phyloP scores from a whole-genome alignment of 2,329 filamentous ascomycete species.

The Verruconis gallopava region DNA sequence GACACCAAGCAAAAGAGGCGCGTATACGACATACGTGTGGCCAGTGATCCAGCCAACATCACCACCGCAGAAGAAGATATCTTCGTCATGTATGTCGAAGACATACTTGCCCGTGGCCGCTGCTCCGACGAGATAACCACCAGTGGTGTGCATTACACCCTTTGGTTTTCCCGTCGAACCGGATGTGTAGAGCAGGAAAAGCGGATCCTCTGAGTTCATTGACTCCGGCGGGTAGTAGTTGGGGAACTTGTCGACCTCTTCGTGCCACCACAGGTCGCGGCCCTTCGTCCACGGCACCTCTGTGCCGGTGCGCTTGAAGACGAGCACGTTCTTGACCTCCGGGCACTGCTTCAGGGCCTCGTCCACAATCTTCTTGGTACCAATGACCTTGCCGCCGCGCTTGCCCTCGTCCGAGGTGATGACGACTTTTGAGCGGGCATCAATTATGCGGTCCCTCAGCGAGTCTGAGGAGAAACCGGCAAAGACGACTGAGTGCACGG shows the following conservation, averaged over 20 bases:
- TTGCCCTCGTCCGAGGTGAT: conserved; percentile 97
- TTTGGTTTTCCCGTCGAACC: conserved; percentile 98
- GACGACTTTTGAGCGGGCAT: conserved; percentile 81
- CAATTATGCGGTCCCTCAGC: conserved; percentile 83
- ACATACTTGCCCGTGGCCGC: conserved; percentile 95
- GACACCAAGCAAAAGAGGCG: conserved; percentile 82
- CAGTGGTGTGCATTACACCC: conserved; percentile 96
- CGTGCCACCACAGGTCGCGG: conserved; percentile 95
- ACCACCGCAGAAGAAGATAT: conserved; percentile 93
- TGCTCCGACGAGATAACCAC: conserved; percentile 84
- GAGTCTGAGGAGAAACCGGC: conserved; percentile 96
- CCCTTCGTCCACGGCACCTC: conserved; percentile 84
- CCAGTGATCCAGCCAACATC: conserved; percentile 99
- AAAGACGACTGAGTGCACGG: conserved; percentile 94
- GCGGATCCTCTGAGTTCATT: conserved; percentile 86
- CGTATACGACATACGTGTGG: conserved; percentile 96
- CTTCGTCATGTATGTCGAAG: conserved; percentile 90
- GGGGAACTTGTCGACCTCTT: conserved; percentile 95
- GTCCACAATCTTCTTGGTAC: conserved; percentile 98
- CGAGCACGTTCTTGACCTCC: conserved; percentile 69
- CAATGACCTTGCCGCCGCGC: conserved; percentile 92
- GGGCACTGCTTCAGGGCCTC: conserved; percentile 95
- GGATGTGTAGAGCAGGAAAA: conserved; percentile 96
- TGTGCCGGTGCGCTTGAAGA: conserved; percentile 89
- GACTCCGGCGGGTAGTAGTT: conserved; percentile 78